Evolutionary conservation across 345 rosid species (phyloP).

Genomic region (Populus simonii): DNA sequence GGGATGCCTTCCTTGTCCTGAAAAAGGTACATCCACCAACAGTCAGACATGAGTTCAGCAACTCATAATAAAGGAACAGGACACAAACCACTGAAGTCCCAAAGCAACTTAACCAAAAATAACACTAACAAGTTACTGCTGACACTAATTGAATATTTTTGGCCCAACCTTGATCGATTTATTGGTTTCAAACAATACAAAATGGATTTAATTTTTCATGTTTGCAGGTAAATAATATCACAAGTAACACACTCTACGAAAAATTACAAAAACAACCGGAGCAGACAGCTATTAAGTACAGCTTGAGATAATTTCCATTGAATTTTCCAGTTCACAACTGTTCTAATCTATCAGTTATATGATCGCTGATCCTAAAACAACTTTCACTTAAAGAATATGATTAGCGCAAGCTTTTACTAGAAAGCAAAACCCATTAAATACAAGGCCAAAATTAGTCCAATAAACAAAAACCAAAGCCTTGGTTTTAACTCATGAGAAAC

Average conservation of each 20-base stretch:
- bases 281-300: background rate
- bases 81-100: background rate
- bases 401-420: background rate
- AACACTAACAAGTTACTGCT: background rate
- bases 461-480: background rate
- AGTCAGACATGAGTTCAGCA: background rate
- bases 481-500: background rate
- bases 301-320: background rate
- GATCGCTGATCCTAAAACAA: background rate
- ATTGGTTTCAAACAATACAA: background rate
- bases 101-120: background rate
- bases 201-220: too few species aligned
- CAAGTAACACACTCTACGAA: background rate
- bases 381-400: background rate
- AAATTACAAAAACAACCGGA: background rate
- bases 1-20: slow-evolving; percentile 98
- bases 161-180: background rate
- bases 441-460: background rate
- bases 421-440: background rate
- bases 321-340: background rate
- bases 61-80: background rate
- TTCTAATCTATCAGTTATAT: background rate
- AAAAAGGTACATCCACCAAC: background rate
- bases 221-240: background rate
- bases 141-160: background rate